Evolutionary conservation across 2,329 filamentous ascomycete genomes (phyloP).

Genomic region (Ceratocystis variospora): DNA sequence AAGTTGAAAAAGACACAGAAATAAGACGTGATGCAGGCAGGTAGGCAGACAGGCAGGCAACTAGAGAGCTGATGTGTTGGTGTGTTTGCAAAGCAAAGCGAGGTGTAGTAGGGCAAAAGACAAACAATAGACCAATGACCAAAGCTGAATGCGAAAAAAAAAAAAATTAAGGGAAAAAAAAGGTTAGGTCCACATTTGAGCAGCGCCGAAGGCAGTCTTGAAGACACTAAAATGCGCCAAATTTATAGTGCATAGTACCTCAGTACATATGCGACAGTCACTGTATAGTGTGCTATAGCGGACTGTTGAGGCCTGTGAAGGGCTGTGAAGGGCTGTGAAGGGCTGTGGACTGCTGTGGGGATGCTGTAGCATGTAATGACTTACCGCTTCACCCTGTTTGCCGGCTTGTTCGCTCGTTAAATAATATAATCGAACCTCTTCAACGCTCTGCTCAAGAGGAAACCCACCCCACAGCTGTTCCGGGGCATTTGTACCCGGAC

Average conservation of each 20-base stretch:
- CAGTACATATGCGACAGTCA: too few relatives aligned
- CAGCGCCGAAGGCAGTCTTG: too few relatives aligned
- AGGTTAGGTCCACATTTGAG: background rate
- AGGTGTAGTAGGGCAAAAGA: background rate
- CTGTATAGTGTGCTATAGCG: too few relatives aligned
- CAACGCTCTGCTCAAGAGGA: constrained; percentile 69
- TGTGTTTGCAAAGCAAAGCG: background rate
- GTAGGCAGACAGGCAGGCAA: background rate
- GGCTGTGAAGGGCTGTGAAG: too few relatives aligned
- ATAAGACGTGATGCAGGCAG: background rate
- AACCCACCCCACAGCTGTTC: constrained; percentile 71
- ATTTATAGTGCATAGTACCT: too few relatives aligned
- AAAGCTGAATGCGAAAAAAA: background rate
- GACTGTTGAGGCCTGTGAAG: too few relatives aligned
- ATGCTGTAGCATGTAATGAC: constrained; percentile 19
- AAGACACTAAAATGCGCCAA: too few relatives aligned
- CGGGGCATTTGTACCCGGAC: constrained; percentile 61
- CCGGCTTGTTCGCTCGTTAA: constrained; percentile 44
- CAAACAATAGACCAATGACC: background rate
- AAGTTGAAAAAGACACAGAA: background rate
- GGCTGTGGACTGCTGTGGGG: background rate
- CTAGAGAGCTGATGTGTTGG: background rate
- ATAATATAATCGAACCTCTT: constrained; percentile 73
- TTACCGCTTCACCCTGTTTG: constrained; percentile 41
- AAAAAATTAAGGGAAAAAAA: constrained; percentile 8